phyloP scores from a whole-genome alignment of 164 flowering plant genomes.

The Protea cynaroides region DNA sequence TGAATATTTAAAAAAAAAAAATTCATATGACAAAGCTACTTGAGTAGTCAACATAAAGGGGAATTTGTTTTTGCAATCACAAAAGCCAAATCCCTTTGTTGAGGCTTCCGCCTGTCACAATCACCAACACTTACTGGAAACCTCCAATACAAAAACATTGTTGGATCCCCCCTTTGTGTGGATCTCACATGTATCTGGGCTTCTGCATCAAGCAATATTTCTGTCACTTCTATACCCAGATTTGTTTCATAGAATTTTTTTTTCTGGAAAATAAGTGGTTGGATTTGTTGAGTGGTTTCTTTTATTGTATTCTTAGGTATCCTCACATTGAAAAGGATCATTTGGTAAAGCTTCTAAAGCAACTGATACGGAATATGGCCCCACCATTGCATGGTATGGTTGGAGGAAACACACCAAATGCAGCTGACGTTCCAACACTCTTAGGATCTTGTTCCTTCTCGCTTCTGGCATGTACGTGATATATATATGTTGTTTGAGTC shows the following conservation, averaged over 20 bases:
- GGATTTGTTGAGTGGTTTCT: neutral
- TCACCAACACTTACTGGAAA: too few species aligned
- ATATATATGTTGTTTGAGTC: constrained; percentile 1
- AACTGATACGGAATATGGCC: constrained; percentile 47
- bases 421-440: constrained; percentile 89
- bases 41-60: too few species aligned
- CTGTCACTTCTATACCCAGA: neutral
- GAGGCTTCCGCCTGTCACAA: too few species aligned
- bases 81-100: too few species aligned
- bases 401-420: constrained; percentile 51
- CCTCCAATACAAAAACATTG: too few species aligned
- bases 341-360: constrained; percentile 86
- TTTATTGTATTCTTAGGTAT: constrained; percentile 42
- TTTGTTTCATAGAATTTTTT: neutral
- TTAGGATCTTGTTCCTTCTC: constrained; percentile 82
- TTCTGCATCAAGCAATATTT: neutral
- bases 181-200: too few species aligned
- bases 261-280: neutral
- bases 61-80: too few species aligned
- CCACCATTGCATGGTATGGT: constrained; percentile 38
- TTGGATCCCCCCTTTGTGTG: too few species aligned
- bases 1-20: too few species aligned
- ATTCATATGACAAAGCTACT: too few species aligned
- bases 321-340: constrained; percentile 85
- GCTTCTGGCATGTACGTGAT: constrained; percentile 51